Evolutionary conservation across 1,139 yeast genomes (phyloP).

Genomic region (Taphrina pruni): DNA sequence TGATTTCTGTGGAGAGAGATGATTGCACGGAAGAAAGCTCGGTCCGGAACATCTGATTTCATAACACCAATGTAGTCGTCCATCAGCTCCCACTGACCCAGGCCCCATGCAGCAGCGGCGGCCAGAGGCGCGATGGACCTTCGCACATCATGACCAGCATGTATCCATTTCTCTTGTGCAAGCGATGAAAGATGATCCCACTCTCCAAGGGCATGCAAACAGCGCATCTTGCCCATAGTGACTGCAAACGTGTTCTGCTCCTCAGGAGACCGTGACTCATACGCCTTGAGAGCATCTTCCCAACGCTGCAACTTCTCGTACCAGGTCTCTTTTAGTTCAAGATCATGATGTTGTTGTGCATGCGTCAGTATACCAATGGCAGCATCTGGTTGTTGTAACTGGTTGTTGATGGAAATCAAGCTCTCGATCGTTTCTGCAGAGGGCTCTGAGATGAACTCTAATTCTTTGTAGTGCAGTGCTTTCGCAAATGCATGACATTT

Average conservation of each 20-base stretch:
- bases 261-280: conserved; percentile 63
- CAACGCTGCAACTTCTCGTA: conserved; percentile 94
- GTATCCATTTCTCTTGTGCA: conserved; percentile 85
- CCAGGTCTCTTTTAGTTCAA: conserved; percentile 96
- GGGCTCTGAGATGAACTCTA: conserved; percentile 92
- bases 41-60: conserved; percentile 91
- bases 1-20: conserved; percentile 83
- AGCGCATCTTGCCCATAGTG: conserved; percentile 96
- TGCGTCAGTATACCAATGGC: conserved; percentile 95
- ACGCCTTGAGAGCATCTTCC: conserved; percentile 96
- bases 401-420: conserved; percentile 88
- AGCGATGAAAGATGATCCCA: conserved; percentile 92
- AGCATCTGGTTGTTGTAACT: conserved; percentile 94
- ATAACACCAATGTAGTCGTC: conserved; percentile 86
- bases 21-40: conserved; percentile 92
- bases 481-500: conserved; percentile 97
- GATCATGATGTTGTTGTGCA: conserved; percentile 90
- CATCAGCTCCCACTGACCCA: conserved; percentile 96
- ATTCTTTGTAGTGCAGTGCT: conserved; percentile 92
- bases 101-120: conserved; percentile 99
- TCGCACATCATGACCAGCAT: conserved; percentile 71
- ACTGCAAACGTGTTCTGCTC: conserved; percentile 67
- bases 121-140: conserved; percentile 96
- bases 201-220: conserved; percentile 95
- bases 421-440: conserved; percentile 91